Evolutionary conservation across 1,284 basidiomycete genomes (phyloP).

Genomic region (Entoloma clypeatum): DNA sequence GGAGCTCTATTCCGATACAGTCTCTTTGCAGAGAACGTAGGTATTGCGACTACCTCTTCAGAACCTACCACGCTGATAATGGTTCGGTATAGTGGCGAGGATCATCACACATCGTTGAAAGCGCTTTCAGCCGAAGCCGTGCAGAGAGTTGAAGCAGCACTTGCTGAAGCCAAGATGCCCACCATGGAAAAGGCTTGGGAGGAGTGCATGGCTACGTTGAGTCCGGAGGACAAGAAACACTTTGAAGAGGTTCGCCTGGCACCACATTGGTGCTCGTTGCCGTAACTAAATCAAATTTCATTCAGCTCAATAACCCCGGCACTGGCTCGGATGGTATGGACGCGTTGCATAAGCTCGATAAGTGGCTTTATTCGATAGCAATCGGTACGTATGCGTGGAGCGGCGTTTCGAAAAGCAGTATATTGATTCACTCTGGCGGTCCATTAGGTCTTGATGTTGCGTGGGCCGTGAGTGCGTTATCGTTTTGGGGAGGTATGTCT

Average conservation of each 20-base stretch:
- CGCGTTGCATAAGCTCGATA: slow-evolving; percentile 3
- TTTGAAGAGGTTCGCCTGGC: slow-evolving; percentile 1
- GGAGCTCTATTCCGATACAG: slow-evolving; percentile 1
- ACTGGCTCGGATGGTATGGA: neutral
- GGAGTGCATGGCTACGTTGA: neutral
- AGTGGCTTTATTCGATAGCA: neutral
- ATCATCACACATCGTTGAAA: neutral
- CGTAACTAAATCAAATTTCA: neutral
- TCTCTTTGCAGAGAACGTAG: neutral
- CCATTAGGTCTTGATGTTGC: slow-evolving; percentile 1
- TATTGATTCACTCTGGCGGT: slow-evolving; percentile 1
- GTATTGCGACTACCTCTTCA: neutral
- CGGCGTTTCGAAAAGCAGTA: neutral
- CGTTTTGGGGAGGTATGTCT: neutral
- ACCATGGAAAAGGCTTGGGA: neutral
- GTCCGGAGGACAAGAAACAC: slow-evolving; percentile 1
- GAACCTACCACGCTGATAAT: neutral
- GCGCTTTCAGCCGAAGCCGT: slow-evolving; percentile 3
- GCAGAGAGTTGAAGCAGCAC: neutral
- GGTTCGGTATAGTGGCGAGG: neutral
- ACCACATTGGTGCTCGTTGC: neutral
- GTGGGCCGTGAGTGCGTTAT: neutral
- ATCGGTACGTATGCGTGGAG: neutral
- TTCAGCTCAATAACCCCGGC: neutral
- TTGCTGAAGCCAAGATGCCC: neutral